A percentile compares a stretch with the other conserved stretches of the same genome.
Evolutionary conservation across 192 early-diverging fungal genomes (phyloP).

Genomic region (Mortierella hygrophila): DNA sequence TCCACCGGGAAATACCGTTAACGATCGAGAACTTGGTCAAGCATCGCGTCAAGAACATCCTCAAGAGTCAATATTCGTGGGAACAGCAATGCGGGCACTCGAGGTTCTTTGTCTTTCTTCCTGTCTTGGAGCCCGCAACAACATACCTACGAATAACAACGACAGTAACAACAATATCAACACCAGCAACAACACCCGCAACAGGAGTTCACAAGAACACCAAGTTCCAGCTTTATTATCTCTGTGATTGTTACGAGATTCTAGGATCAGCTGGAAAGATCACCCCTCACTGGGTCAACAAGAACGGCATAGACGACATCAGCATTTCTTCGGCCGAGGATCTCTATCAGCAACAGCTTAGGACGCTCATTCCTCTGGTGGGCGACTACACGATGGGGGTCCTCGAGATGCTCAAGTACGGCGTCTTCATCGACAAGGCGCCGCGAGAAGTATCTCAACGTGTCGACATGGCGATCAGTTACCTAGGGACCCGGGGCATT

Average conservation of each 20-base stretch:
- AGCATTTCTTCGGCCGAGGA: neutral
- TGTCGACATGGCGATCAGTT: constrained; percentile 18
- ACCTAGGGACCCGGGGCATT: neutral
- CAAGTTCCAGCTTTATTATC: constrained; percentile 25
- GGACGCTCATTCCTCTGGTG: neutral
- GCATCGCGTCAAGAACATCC: neutral
- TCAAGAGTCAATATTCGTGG: neutral
- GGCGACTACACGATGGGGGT: constrained; percentile 29
- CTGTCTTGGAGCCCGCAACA: neutral
- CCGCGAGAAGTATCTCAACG: neutral
- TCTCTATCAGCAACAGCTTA: neutral
- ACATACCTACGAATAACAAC: neutral
- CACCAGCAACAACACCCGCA: neutral
- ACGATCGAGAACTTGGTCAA: neutral
- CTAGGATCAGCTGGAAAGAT: neutral
- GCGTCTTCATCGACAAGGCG: constrained; percentile 12
- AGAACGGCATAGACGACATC: neutral
- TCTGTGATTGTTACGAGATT: constrained; percentile 32
- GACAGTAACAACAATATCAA: no score
- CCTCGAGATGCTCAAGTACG: constrained; percentile 32
- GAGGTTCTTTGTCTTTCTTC: neutral
- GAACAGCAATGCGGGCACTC: neutral
- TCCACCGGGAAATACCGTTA: neutral
- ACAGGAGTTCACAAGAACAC: neutral
- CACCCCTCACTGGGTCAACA: constrained; percentile 14